Evolutionary conservation across 768 basidiomycete genomes (phyloP).

Genomic region (Hygrocybe punicea): DNA sequence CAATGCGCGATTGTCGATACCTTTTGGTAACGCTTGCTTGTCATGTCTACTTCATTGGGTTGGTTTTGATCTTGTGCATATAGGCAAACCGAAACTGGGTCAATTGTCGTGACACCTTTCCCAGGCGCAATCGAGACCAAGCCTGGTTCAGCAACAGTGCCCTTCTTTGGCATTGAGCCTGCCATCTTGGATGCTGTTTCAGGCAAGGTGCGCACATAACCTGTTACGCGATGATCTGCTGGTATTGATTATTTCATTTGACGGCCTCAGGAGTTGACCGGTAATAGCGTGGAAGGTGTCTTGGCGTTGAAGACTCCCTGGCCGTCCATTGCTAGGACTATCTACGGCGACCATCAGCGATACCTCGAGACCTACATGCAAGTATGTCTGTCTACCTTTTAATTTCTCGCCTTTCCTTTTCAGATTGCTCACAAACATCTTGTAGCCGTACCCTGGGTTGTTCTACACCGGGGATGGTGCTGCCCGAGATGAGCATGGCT

Average conservation of each 20-base stretch:
- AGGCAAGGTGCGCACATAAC: slow-evolving; percentile 49
- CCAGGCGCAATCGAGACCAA: slow-evolving; percentile 96
- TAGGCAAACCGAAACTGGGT: slow-evolving; percentile 98
- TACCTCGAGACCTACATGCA: slow-evolving; percentile 54
- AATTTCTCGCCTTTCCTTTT: neutral
- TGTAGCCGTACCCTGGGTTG: slow-evolving; percentile 74
- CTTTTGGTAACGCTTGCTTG: slow-evolving; percentile 55
- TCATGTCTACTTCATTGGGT: neutral
- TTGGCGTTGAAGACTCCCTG: slow-evolving; percentile 83
- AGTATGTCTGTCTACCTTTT: slow-evolving; percentile 16
- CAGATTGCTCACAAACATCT: neutral
- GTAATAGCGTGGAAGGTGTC: slow-evolving; percentile 87
- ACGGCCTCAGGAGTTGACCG: slow-evolving; percentile 53
- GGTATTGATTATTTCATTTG: neutral
- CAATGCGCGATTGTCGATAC: slow-evolving; percentile 95
- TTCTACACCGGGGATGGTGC: slow-evolving; percentile 99
- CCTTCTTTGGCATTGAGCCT: slow-evolving; percentile 93
- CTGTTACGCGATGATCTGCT: neutral
- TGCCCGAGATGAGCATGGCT: slow-evolving; percentile 88
- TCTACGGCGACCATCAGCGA: slow-evolving; percentile 89
- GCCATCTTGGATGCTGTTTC: slow-evolving; percentile 82
- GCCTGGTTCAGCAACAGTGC: slow-evolving; percentile 94
- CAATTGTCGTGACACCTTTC: slow-evolving; percentile 91
- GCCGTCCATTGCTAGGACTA: slow-evolving; percentile 93
- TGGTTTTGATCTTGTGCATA: neutral